Percentiles rank a stretch among this genome's conserved stretches.
Evolutionary conservation across 129 eudicot genomes (phyloP).

Genomic region (Solidago caesia): DNA sequence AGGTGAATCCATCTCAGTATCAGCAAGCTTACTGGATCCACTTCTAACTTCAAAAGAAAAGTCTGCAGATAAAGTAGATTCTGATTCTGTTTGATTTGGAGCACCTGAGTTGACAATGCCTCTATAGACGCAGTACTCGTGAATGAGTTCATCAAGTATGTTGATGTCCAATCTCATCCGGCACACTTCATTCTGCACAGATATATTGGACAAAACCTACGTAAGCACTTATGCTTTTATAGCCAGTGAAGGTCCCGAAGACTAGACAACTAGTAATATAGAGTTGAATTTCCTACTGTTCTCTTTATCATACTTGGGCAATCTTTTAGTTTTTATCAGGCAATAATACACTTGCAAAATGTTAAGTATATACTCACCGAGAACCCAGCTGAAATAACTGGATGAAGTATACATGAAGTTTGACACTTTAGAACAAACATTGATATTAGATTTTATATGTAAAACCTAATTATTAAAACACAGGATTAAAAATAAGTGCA

Average conservation of each 20-base stretch:
- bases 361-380: neutral
- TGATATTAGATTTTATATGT: neutral
- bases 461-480: conserved; percentile 1
- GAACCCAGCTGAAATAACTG: neutral
- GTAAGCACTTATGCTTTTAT: neutral
- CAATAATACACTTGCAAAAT: conserved; percentile 2
- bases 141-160: conserved; percentile 85
- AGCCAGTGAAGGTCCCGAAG: no score
- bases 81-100: conserved; percentile 37
- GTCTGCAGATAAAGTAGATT: conserved; percentile 46
- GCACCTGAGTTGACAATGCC: conserved; percentile 70
- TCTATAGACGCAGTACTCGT: conserved; percentile 88
- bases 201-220: conserved; percentile 18
- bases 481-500: neutral
- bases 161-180: conserved; percentile 79
- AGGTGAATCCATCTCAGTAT: conserved; percentile 56
- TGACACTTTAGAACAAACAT: neutral
- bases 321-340: conserved; percentile 7
- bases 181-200: conserved; percentile 83
- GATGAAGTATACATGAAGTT: neutral
- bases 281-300: no score
- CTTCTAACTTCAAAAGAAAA: conserved; percentile 42
- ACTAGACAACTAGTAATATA: no score
- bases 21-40: conserved; percentile 46
- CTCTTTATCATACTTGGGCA: neutral